A percentile compares a stretch with the other conserved stretches of the same genome.
Conservation (phyloP, 495 filamentous ascomycete species). For the Penicillium atrosanguineum region DNA sequence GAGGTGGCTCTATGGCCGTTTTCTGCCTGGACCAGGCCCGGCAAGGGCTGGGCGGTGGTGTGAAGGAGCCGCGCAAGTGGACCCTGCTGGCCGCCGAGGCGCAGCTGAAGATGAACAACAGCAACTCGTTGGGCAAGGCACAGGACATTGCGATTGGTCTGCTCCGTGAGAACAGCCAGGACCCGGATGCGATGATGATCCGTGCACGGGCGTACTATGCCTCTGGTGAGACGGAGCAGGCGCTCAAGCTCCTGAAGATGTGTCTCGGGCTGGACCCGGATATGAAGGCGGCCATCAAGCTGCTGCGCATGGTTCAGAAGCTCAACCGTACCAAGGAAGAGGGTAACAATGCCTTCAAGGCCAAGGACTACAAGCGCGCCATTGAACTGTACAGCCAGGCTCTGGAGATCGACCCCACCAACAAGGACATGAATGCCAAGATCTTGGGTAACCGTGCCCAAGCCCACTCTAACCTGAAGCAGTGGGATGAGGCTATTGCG, state of each 20-base stretch:
- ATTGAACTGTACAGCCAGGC: slow-evolving; percentile 82
- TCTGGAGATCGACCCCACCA: slow-evolving; percentile 80
- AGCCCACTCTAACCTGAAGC: slow-evolving; percentile 69
- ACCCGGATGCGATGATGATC: slow-evolving; percentile 90
- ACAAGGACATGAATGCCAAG: slow-evolving; percentile 93
- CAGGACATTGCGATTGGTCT: slow-evolving; percentile 88
- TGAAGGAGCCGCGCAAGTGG: slow-evolving; percentile 85
- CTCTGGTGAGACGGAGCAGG: slow-evolving; percentile 92
- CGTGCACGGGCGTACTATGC: slow-evolving; percentile 85
- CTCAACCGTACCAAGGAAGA: slow-evolving; percentile 93
- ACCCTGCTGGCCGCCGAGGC: slow-evolving; percentile 88
- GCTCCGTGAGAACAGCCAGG: slow-evolving; percentile 79
- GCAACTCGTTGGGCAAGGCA: slow-evolving; percentile 84
- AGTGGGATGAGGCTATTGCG: slow-evolving; percentile 71
- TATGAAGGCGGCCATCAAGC: slow-evolving; percentile 78
- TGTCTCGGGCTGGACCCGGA: slow-evolving; percentile 91
- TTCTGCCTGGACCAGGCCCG: slow-evolving; percentile 90
- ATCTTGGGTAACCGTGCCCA: slow-evolving; percentile 88
- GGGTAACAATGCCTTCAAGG: slow-evolving; percentile 87
- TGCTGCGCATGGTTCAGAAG: slow-evolving; percentile 81
- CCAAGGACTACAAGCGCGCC: slow-evolving; percentile 71
- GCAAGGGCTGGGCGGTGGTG: slow-evolving; percentile 66
- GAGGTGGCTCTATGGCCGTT: slow-evolving; percentile 81
- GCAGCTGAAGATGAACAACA: slow-evolving; percentile 88
- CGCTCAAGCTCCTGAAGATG: slow-evolving; percentile 86